phyloP scores from a whole-genome alignment of 768 basidiomycete genomes.

The Hericium rajendrae region DNA sequence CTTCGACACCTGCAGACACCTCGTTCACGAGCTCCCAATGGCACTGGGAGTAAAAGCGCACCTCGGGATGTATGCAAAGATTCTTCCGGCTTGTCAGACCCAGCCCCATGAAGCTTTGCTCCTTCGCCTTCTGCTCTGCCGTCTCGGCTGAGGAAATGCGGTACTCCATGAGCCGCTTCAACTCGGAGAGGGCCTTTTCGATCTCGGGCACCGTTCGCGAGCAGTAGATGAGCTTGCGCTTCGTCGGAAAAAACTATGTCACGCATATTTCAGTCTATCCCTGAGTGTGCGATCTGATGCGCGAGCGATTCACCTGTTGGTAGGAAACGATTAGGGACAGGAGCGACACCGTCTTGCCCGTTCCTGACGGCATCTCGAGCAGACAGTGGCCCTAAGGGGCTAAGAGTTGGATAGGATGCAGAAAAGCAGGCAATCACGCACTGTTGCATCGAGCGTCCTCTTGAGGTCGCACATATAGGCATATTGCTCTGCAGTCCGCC shows the following conservation, averaged over 20 bases:
- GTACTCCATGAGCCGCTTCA: slow-evolving; percentile 90
- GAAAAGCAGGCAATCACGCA: slow-evolving; percentile 25
- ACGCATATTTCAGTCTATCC: neutral
- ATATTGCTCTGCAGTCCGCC: slow-evolving; percentile 72
- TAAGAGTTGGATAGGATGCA: neutral
- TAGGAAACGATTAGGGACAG: slow-evolving; percentile 95
- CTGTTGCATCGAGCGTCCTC: slow-evolving; percentile 88
- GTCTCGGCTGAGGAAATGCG: slow-evolving; percentile 65
- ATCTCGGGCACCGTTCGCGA: slow-evolving; percentile 99
- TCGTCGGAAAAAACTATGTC: slow-evolving; percentile 77
- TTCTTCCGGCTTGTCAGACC: slow-evolving; percentile 96
- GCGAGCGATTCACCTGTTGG: slow-evolving; percentile 60
- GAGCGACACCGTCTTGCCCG: slow-evolving; percentile 96
- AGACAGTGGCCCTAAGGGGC: slow-evolving; percentile 85
- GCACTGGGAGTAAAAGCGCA: slow-evolving; percentile 19
- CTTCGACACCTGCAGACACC: slow-evolving; percentile 65
- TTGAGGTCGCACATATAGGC: slow-evolving; percentile 99
- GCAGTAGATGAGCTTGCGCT: slow-evolving; percentile 94
- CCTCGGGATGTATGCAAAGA: slow-evolving; percentile 90
- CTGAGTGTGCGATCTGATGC: neutral
- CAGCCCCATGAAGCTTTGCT: slow-evolving; percentile 75
- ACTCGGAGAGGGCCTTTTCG: slow-evolving; percentile 92
- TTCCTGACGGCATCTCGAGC: slow-evolving; percentile 99
- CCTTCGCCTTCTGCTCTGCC: slow-evolving; percentile 66
- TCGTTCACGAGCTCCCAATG: neutral